phyloP scores from a whole-genome alignment of 495 filamentous ascomycete genomes.

The Penicillium robsamsonii region DNA sequence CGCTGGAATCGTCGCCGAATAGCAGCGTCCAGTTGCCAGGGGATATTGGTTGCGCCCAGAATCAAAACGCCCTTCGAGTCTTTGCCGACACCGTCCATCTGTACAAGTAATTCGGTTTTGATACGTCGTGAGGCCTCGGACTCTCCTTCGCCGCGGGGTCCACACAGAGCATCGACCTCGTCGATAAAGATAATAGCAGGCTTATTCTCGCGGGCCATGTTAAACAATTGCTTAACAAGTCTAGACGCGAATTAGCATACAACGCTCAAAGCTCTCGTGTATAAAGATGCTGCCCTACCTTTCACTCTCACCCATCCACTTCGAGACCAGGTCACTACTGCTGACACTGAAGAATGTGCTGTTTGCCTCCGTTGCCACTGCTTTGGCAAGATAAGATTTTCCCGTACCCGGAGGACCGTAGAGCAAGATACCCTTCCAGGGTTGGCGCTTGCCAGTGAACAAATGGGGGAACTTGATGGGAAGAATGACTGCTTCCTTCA shows the following conservation, averaged over 20 bases:
- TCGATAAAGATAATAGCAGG: constrained; percentile 99
- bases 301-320: constrained; percentile 99
- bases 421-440: constrained; percentile 96
- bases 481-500: constrained; percentile 96
- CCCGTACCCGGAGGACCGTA: constrained; percentile 97
- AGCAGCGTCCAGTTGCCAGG: constrained; percentile 98
- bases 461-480: constrained; percentile 98
- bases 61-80: constrained; percentile 93
- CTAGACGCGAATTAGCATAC: constrained; percentile 40
- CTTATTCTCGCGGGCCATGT: constrained; percentile 97
- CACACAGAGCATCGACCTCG: constrained; percentile 96
- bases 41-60: constrained; percentile 96
- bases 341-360: constrained; percentile 99
- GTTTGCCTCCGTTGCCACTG: constrained; percentile 96
- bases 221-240: constrained; percentile 95
- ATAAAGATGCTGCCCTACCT: constrained; percentile 50
- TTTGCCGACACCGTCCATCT: constrained; percentile 98
- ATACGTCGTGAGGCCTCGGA: constrained; percentile 95
- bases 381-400: constrained; percentile 95
- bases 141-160: constrained; percentile 94
- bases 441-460: constrained; percentile 94
- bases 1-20: constrained; percentile 96
- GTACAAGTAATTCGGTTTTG: constrained; percentile 97
- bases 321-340: constrained; percentile 92
- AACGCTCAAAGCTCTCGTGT: background rate